Evolutionary conservation across 768 basidiomycete genomes (phyloP).

Genomic region (Mycena chlorophos): DNA sequence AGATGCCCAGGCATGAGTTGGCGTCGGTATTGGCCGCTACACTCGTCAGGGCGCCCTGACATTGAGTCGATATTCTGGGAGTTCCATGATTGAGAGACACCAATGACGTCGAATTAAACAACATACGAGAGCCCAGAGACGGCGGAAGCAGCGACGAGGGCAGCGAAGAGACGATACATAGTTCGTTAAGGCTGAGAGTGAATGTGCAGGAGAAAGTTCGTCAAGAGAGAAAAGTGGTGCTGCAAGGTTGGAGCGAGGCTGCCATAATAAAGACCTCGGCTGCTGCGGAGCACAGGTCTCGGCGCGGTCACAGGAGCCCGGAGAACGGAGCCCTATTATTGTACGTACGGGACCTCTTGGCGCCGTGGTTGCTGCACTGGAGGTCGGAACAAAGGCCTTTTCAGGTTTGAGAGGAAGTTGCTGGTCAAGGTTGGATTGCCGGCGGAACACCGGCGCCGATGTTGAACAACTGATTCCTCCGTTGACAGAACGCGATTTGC

Average conservation of each 20-base stretch:
- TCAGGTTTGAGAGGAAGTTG: no score
- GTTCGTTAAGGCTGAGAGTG: neutral
- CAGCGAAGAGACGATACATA: constrained; percentile 16
- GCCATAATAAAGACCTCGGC: no score
- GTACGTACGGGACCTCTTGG: no score
- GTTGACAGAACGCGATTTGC: no score
- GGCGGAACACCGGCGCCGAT: no score
- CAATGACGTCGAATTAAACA: neutral
- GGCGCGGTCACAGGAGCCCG: neutral
- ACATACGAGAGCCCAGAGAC: constrained; percentile 15
- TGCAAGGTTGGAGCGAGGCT: no score
- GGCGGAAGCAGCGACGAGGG: constrained; percentile 12
- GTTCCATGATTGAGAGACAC: neutral
- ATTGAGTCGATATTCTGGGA: constrained; percentile 10
- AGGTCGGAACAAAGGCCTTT: no score
- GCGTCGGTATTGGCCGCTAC: constrained; percentile 16
- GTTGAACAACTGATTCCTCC: no score
- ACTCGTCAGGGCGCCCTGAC: constrained; percentile 8
- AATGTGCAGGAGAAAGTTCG: neutral
- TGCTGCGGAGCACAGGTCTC: neutral
- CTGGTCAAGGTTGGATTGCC: no score
- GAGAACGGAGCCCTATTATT: no score
- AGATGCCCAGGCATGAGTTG: constrained; percentile 16
- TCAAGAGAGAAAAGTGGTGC: no score
- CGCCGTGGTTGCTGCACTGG: no score